Base-by-base conservation (phyloP, 2,329 filamentous ascomycete species). In the Colletotrichum phormii region DNA sequence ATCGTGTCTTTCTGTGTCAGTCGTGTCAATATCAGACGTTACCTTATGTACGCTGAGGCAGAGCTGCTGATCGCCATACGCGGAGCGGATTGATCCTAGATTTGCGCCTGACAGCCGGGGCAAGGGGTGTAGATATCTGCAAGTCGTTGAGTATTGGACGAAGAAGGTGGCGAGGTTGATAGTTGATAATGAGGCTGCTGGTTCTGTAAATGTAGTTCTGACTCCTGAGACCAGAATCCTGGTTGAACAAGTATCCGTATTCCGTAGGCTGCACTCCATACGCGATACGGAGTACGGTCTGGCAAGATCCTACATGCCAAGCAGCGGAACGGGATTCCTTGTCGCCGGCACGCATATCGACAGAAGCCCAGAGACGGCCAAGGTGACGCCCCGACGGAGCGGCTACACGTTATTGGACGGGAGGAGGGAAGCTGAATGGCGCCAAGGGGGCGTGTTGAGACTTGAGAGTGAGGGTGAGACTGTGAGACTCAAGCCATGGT, bases 371-470 rank as follows among this genome's bases (percentile, higher is more conserved):
- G 70, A 12, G 33, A 53, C 13, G 49, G 70, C 66, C 66, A 70
- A 70, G 66, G 18, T 53, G 66, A 49, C 53, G 54, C 55, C 70
- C 60, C 49, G 55, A 51, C 60, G 54, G 53, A 72, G 46, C 42
- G 60, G 66, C 35, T 22, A 33, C 46, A 49, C 35, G 15, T 61
- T 29, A 72, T 72, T 72, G 46, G 70, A 18, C 35, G 22, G 33
- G 59, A 51, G 31, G 53, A 31, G 26, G 37, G 26, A 37, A 42
- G 65, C 65, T 70, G 29, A 55, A 42, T 55, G 53, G 46, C 58
- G 55, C 70, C 55, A 72, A 65, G 55, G 58, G 65, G 60, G 66
- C 42, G 42, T 18, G n/a, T 60, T 55, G 46, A 64, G 66, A 67
- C 49, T 15, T 7, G 37, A 42, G 15, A 42, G 18, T 42, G 37